Evolutionary conservation across 805 yeast species (phyloP).

Genomic region (Hanseniaspora opuntiae): DNA sequence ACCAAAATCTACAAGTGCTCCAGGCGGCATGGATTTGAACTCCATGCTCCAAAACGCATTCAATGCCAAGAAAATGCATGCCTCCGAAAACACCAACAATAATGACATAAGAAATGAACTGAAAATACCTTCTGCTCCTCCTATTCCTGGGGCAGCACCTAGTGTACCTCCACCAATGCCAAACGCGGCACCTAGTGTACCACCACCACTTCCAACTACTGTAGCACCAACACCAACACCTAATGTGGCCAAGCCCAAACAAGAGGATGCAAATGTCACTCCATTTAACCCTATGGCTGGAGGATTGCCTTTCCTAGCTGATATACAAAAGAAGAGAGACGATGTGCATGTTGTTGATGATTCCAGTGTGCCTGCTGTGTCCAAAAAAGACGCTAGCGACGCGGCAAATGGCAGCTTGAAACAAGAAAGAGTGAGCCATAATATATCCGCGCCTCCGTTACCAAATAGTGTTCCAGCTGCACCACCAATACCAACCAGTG

Average conservation of each 20-base stretch:
- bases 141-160: constrained; percentile 14
- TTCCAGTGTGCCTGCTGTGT: constrained; percentile 15
- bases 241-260: constrained; percentile 11
- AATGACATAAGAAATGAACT: constrained; percentile 20
- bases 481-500: constrained; percentile 16
- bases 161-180: constrained; percentile 17
- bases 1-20: constrained; percentile 16
- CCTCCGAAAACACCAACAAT: constrained; percentile 17
- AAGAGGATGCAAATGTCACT: constrained; percentile 15
- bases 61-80: background rate
- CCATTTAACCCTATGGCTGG: constrained; percentile 14
- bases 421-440: too few relatives aligned
- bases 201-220: constrained; percentile 13
- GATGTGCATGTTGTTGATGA: constrained; percentile 34
- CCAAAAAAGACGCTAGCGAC: constrained; percentile 14
- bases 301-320: constrained; percentile 21
- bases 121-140: constrained; percentile 23
- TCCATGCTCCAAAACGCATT: constrained; percentile 18
- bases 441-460: constrained; percentile 5
- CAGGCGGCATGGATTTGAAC: constrained; percentile 17
- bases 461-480: background rate
- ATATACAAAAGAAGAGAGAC: constrained; percentile 37
- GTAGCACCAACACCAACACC: constrained; percentile 15
- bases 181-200: constrained; percentile 4
- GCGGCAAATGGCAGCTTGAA: background rate